Evolutionary conservation across 140 eudicot species (phyloP), one percentile per base, ranked within the genome.

Genomic region (Stevia rebaudiana): DNA sequence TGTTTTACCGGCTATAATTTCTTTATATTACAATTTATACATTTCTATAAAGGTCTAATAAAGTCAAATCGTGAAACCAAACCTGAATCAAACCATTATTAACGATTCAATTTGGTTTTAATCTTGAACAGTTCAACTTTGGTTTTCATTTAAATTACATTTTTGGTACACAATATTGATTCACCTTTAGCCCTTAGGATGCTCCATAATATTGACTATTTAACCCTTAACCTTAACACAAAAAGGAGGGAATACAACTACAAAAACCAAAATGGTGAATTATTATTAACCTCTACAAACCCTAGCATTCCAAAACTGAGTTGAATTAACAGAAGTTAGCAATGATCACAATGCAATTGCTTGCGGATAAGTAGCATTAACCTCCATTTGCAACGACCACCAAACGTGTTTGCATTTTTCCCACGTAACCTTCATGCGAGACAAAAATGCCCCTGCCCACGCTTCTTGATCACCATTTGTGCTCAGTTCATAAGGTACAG

Each of bases 401-500:
- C 97, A 90, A 54, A 85, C 79, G 17, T 87, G 80, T 59, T 74
- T 87, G 67, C 95, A 76, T 21, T 44, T 76, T 66, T 84, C 96
- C 83, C 80, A 61, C 51, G 48, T 83, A 12, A 71, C 73, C 73
- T 67, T 73, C 78, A 83, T 43, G 41, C 54, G 63, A 10, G 63
- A 59, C 81, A 83, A 15, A 54, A 84, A 91, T 10, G 74, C 74
- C 79, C 60, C 69, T 39, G 87, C 92, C 98, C 98, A 91, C 36
- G 72, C 67, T 60, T 87, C 98, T 2, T 71, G 48, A 30, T 80
- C 62, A 65, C 98, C 95, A 8, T 83, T 86, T 59, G 81, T 36
- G 79, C 98, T 91, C 80, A 91, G 73, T 8, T 87, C 95, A 72
- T 68, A 84, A 41, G 98, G 98, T 54, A 91, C 98, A 0, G 96